phyloP scores from a whole-genome alignment of 2,329 filamentous ascomycete species.

The Epichloe amarillans region DNA sequence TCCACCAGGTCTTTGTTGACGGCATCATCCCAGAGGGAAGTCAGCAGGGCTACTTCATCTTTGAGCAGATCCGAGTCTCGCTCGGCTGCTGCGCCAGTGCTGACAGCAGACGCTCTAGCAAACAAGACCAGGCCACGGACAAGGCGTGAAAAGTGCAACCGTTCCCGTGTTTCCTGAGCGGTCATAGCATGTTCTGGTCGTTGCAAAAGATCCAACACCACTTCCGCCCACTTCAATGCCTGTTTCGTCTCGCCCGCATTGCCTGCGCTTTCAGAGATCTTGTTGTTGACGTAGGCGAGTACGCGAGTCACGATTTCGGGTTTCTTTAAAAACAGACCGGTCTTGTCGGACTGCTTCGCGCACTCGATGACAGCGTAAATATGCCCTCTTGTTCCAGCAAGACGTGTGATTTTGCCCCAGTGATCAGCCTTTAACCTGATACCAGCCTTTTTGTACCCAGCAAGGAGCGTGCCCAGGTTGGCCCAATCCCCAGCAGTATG shows the following conservation, averaged over 20 bases:
- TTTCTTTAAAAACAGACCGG: slow-evolving; percentile 29
- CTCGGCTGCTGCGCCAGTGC: slow-evolving; percentile 14
- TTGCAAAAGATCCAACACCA: slow-evolving; percentile 39
- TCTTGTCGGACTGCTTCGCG: slow-evolving; percentile 31
- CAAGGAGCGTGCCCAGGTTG: slow-evolving; percentile 38
- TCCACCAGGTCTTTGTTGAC: slow-evolving; percentile 9
- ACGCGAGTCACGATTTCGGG: slow-evolving; percentile 24
- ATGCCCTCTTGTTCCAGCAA: slow-evolving; percentile 26
- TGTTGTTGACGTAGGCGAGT: slow-evolving; percentile 18
- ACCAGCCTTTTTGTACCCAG: slow-evolving; percentile 32
- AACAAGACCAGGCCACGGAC: slow-evolving; percentile 20
- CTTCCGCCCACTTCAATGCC: slow-evolving; percentile 31
- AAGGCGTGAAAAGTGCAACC: slow-evolving; percentile 14
- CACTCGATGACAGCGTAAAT: slow-evolving; percentile 36
- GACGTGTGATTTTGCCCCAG: slow-evolving; percentile 27
- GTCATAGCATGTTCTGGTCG: slow-evolving; percentile 24
- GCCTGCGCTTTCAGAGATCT: slow-evolving; percentile 26
- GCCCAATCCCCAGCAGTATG: slow-evolving; percentile 34
- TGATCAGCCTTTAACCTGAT: slow-evolving; percentile 23
- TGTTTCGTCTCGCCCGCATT: slow-evolving; percentile 22
- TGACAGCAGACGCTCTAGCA: slow-evolving; percentile 14
- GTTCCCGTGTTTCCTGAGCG: slow-evolving; percentile 8
- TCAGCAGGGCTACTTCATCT: slow-evolving; percentile 17
- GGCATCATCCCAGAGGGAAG: slow-evolving; percentile 14
- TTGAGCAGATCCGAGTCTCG: slow-evolving; percentile 13